Base-by-base conservation (phyloP, 73 alveolate species). In the Paramecium biaurelia region DNA sequence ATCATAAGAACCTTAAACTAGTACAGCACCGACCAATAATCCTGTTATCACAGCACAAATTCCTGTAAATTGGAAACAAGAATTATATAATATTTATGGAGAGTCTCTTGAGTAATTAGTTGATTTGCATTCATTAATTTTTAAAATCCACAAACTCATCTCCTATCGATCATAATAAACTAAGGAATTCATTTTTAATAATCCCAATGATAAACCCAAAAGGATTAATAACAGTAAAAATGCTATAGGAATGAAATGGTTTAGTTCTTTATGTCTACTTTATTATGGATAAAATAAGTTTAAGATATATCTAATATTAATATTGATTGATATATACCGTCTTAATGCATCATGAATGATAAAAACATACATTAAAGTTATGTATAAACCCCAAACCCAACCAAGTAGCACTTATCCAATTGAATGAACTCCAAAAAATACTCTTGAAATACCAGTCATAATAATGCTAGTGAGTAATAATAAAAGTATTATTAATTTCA, bases 401-500 rank as follows among this genome's bases (percentile, higher is more conserved):
- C 93, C 93, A 7, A 87, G 84, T 1, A 68, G 7, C 4, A 87
- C 93, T 68, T 87, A 70, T 53, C 85, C 85, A 6, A 88, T 32
- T 70, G 90, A 49, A 45, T 88, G 92, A 5, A 88, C 93, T 41
- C 93, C 93, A 7, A 88, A 43, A 45, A 35, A 42, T 21, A 88
- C 53, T 70, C 93, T 88, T 12, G 93, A 70, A 26, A 88, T 21
- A 18, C 93, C 93, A 11, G 86, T 82, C 93, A 70, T 70, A 12
- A 37, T 41, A 21, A 88, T 15, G 49, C 76, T 43, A 0, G 35
- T n/a, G 12, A 70, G 84, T n/a, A 53, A 5, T 7, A 85, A 58
- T 2, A 58, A 9, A 38, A 70, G 5, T 70, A 70, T 21, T 32
- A 70, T n/a, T 23, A 32, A 5, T 70, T 70, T 70, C 53, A 70